Percentiles rank a stretch among this genome's conserved stretches.
Conservation (phyloP, 2,329 filamentous ascomycete species). For the Ophiostoma triangulosporum region DNA sequence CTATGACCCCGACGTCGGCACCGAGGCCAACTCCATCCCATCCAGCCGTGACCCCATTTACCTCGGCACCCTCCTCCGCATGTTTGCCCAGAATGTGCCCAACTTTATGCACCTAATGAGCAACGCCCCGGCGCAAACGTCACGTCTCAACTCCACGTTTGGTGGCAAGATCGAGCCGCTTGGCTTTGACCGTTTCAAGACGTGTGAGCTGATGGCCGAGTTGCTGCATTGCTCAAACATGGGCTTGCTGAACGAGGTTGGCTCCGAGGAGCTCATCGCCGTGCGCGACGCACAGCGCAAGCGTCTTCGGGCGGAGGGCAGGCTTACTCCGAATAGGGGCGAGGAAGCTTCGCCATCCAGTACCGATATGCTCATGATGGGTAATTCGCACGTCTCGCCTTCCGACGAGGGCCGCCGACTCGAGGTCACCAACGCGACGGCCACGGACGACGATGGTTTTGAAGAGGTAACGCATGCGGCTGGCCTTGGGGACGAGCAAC, state of each 20-base stretch:
- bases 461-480: constrained; percentile 67
- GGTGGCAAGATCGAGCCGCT: constrained; percentile 83
- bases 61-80: constrained; percentile 72
- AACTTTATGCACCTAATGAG: constrained; percentile 88
- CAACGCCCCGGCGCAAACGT: constrained; percentile 59
- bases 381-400: constrained; percentile 32
- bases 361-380: constrained; percentile 51
- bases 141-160: constrained; percentile 74
- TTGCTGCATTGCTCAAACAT: constrained; percentile 97
- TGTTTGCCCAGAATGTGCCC: constrained; percentile 83
- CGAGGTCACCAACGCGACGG: constrained; percentile 63
- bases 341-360: constrained; percentile 30
- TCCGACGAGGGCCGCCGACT: constrained; percentile 55
- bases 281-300: constrained; percentile 71
- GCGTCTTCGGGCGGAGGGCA: constrained; percentile 62
- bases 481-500: constrained; percentile 55
- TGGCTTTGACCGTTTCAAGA: constrained; percentile 97
- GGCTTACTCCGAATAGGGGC: constrained; percentile 38
- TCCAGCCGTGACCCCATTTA: constrained; percentile 90
- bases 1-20: constrained; percentile 85
- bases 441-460: constrained; percentile 70
- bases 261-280: constrained; percentile 75
- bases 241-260: constrained; percentile 83
- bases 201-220: constrained; percentile 96
- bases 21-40: constrained; percentile 64